Evolutionary conservation across 768 basidiomycete genomes (phyloP).

Genomic region (Austroboletus festivus): DNA sequence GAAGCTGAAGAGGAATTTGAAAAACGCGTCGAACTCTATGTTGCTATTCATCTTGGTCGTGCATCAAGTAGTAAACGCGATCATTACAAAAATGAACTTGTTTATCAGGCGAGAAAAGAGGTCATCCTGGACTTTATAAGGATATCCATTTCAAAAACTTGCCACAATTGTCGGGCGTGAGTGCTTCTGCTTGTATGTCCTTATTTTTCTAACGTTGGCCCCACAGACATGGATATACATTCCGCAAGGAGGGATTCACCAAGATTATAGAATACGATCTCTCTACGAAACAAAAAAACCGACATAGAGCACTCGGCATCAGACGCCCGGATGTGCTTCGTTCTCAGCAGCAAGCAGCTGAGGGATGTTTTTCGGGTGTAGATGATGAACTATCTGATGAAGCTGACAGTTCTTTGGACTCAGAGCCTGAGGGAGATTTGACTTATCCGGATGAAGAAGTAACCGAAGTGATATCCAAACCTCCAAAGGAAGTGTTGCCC

Average conservation of each 20-base stretch:
- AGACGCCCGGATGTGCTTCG: slow-evolving; percentile 77
- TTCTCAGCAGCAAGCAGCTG: slow-evolving; percentile 35
- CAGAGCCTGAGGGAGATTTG: slow-evolving; percentile 45
- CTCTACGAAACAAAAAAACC: slow-evolving; percentile 69
- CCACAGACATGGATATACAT: slow-evolving; percentile 72
- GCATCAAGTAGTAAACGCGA: slow-evolving; percentile 64
- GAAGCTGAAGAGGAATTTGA: slow-evolving; percentile 65
- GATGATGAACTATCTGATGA: slow-evolving; percentile 35
- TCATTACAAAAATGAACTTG: slow-evolving; percentile 82
- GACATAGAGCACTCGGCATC: slow-evolving; percentile 48
- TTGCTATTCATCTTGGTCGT: slow-evolving; percentile 45
- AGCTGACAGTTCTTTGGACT: slow-evolving; percentile 49
- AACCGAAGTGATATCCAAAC: slow-evolving; percentile 34
- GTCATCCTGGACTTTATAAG: slow-evolving; percentile 80
- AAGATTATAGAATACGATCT: slow-evolving; percentile 96
- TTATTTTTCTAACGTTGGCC: slow-evolving; percentile 4
- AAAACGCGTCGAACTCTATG: slow-evolving; percentile 61
- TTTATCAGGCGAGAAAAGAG: slow-evolving; percentile 84
- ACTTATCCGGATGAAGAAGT: slow-evolving; percentile 53
- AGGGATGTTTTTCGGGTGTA: slow-evolving; percentile 24
- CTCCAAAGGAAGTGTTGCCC: slow-evolving; percentile 43
- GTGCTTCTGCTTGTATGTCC: slow-evolving; percentile 31
- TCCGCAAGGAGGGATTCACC: slow-evolving; percentile 89
- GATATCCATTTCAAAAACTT: slow-evolving; percentile 63
- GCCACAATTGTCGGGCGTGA: slow-evolving; percentile 84